Evolutionary conservation across 352 stramenopile species (phyloP), one percentile per base, ranked within the genome.

Genomic region (Achlya hypogyna): DNA sequence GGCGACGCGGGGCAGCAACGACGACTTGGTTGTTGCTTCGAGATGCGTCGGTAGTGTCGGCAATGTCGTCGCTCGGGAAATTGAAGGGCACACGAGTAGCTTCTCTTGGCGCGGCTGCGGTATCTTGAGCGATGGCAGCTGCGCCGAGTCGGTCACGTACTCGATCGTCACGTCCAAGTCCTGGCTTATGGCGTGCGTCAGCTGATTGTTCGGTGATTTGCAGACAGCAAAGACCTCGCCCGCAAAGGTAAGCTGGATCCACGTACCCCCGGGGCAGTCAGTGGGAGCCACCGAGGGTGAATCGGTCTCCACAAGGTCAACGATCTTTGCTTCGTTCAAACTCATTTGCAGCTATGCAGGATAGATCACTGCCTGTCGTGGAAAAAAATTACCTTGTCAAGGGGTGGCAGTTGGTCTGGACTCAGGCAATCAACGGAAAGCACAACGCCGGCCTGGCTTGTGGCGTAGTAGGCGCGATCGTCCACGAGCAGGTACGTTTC

Each of bases 221-320:
- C 73, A 78, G 29, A 76, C 71, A 23, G 76, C 73, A 52, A 63
- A 78, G 25, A 68, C 59, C 62, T 76, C 73, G 31, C 68, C 62
- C 16, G 73, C 68, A 51, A 78, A 75, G 5, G 49, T 53, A n/a
- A 76, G 47, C 35, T 78, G 63, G 22, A 76, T 63, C 35, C 76
- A 68, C 22, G 69, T 67, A 28, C 69, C 69, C 53, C 56, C 45
- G 16, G 23, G 23, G 49, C 67, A 59, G 18, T n/a, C 14, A 9
- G 10, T 31, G 14, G 27, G 6, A 10, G 38, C 5, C 20, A 59
- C 25, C 18, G 20, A 20, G 9, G 25, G 18, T 10, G 16, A 23
- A 8, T 20, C 51, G 20, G 40, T 40, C n/a, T 42, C 51, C 1
- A 59, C 51, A 10, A 16, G 25, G 25, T 31, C 18, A 14, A 59